phyloP scores from a whole-genome alignment of 1,139 yeast species.

The Saccharomyces hybrid region DNA sequence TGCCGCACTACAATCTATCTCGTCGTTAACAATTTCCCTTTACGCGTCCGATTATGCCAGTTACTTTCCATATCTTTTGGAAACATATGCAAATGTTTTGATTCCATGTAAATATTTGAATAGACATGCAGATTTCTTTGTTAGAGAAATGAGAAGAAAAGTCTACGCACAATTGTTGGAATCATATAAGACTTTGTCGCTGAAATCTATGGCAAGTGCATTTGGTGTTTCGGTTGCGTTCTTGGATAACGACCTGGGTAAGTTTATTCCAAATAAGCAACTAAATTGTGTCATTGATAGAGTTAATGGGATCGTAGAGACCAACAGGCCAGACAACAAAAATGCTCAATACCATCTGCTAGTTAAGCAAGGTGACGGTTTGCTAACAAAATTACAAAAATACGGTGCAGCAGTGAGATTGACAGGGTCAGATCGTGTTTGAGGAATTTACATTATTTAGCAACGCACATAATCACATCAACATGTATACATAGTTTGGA shows the following conservation, averaged over 20 bases:
- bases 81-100: slow-evolving; percentile 69
- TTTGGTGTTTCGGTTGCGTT: slow-evolving; percentile 85
- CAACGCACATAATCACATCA: slow-evolving; percentile 9
- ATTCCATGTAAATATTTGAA: slow-evolving; percentile 67
- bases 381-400: slow-evolving; percentile 90
- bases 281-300: slow-evolving; percentile 93
- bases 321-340: slow-evolving; percentile 93
- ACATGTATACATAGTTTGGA: slow-evolving; percentile 1
- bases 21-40: slow-evolving; percentile 75
- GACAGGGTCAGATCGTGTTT: slow-evolving; percentile 77
- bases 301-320: slow-evolving; percentile 91
- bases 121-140: slow-evolving; percentile 73
- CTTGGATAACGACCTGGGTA: slow-evolving; percentile 73
- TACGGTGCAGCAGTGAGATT: slow-evolving; percentile 96
- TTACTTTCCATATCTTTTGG: slow-evolving; percentile 71
- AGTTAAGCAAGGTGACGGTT: slow-evolving; percentile 86
- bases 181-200: slow-evolving; percentile 82
- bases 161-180: slow-evolving; percentile 93
- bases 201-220: slow-evolving; percentile 88
- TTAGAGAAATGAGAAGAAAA: slow-evolving; percentile 90
- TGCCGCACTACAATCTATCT: slow-evolving; percentile 69
- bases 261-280: slow-evolving; percentile 87
- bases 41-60: slow-evolving; percentile 84
- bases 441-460: not conserved
- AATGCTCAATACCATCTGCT: slow-evolving; percentile 86